Percentiles rank a stretch among this genome's conserved stretches.
phyloP scores from a whole-genome alignment of 306 rosid species.

The Sechiopsis laciniata region DNA sequence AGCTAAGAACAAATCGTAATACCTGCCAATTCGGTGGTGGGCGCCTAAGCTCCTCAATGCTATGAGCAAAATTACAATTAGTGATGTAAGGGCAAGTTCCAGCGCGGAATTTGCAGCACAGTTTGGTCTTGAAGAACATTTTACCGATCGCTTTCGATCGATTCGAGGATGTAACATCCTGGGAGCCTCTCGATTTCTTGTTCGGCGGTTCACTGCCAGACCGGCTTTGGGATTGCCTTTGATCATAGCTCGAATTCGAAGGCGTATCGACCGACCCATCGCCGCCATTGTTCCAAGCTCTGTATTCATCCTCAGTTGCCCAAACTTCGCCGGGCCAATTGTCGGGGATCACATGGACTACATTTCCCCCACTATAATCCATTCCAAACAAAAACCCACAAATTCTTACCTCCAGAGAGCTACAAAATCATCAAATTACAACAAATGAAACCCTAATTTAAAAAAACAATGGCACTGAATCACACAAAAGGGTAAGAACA shows the following conservation, averaged over 20 bases:
- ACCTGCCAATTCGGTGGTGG: conserved; percentile 89
- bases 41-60: conserved; percentile 89
- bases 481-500: neutral
- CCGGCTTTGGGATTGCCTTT: conserved; percentile 52
- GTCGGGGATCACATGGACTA: conserved; percentile 72
- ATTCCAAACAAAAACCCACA: conserved; percentile 26
- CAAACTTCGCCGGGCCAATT: conserved; percentile 77
- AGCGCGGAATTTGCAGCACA: conserved; percentile 89
- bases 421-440: neutral
- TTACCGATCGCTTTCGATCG: conserved; percentile 83
- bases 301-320: conserved; percentile 96
- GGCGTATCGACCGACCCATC: conserved; percentile 46
- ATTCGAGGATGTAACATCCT: conserved; percentile 53
- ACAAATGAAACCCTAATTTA: conserved; percentile 18
- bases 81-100: conserved; percentile 89
- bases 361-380: conserved; percentile 67
- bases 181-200: conserved; percentile 73
- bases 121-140: conserved; percentile 97
- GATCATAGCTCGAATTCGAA: conserved; percentile 66
- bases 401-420: neutral
- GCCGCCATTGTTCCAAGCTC: conserved; percentile 57
- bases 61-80: conserved; percentile 94
- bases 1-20: conserved; percentile 5
- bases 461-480: neutral
- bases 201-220: conserved; percentile 79